These are phyloP conservation scores for Chloranthus sessilifolius DNA, from an alignment of 164 flowering plant species.

Conservation along the genomic window DNA sequence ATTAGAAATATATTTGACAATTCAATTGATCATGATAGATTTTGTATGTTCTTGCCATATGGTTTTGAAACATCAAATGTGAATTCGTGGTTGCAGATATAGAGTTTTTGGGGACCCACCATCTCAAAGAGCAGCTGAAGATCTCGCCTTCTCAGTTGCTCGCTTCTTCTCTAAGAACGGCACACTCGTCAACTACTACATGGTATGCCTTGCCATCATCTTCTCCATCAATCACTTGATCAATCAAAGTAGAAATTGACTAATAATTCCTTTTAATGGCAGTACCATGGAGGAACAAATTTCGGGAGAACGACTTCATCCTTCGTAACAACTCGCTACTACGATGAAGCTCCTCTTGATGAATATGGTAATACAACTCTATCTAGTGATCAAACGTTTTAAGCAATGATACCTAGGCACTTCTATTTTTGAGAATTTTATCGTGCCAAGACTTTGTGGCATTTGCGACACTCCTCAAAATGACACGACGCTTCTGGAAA, in stretches of 20 bases:
- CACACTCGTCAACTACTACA: slow-evolving; percentile 67
- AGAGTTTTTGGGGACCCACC: slow-evolving; percentile 89
- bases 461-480: too few relatives aligned
- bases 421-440: too few relatives aligned
- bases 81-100: slow-evolving; percentile 43
- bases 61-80: too few relatives aligned
- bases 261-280: background rate
- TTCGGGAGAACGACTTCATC: slow-evolving; percentile 56
- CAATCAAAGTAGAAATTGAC: too few relatives aligned
- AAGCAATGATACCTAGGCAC: too few relatives aligned
- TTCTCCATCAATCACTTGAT: too few relatives aligned
- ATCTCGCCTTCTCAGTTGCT: slow-evolving; percentile 71
- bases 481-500: too few relatives aligned
- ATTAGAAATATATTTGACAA: too few relatives aligned
- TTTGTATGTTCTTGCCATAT: too few relatives aligned
- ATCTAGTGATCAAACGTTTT: too few relatives aligned
- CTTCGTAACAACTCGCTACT: slow-evolving; percentile 70
- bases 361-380: slow-evolving; percentile 58
- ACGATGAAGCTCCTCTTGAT: slow-evolving; percentile 86
- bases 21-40: too few relatives aligned
- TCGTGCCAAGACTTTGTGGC: too few relatives aligned
- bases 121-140: slow-evolving; percentile 88
- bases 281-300: slow-evolving; percentile 87
- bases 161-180: slow-evolving; percentile 86
- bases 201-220: slow-evolving; percentile 35